Base-by-base conservation (phyloP, 2,329 filamentous ascomycete species). In the Macroventuria anomochaeta region DNA sequence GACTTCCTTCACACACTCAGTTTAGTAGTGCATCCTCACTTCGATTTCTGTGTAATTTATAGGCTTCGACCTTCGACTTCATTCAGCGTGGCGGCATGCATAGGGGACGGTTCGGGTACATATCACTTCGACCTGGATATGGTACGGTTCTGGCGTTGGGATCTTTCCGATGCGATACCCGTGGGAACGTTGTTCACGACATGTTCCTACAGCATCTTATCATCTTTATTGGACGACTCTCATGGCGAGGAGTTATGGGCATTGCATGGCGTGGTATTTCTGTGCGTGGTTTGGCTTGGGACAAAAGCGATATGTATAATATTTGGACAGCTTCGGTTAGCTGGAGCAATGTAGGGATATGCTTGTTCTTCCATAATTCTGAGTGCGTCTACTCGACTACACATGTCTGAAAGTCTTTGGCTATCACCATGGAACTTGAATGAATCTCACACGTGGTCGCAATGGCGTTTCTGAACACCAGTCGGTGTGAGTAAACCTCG, bases 201-300 rank as follows among this genome's bases (percentile, higher is more conserved):
- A 49, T 46, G 50, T 63, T 53, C 59, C 53, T 57, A 58, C 61
- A 67, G 58, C 64, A 63, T 65, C 64, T 58, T 58, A 61, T 57
- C 57, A 55, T 60, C 46, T 55, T 55, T 50, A 63, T 62, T 50
- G 51, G 58, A 59, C 56, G 55, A 61, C 48, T 53, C 49, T 61
- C 56, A 64, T 59, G 63, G 66, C 59, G 54, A 55, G 66, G 66
- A 65, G 65, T 69, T 67, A 49, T 33, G 58, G 66, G 59, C 64
- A 68, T 67, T 67, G 62, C 65, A 67, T 63, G 59, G 63, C 58
- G 58, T 58, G 58, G 55, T 41, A 42, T 51, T 52, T 59, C 7
- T 34, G 39, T 41, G 55, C 54, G 49, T 51, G 47, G 51, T 50
- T 28, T 60, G 48, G 48, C 29, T 44, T 46, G 40, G 40, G 53